Conservation (phyloP, 2,329 filamentous ascomycete species). For the Dryadomyces quercivorus region DNA sequence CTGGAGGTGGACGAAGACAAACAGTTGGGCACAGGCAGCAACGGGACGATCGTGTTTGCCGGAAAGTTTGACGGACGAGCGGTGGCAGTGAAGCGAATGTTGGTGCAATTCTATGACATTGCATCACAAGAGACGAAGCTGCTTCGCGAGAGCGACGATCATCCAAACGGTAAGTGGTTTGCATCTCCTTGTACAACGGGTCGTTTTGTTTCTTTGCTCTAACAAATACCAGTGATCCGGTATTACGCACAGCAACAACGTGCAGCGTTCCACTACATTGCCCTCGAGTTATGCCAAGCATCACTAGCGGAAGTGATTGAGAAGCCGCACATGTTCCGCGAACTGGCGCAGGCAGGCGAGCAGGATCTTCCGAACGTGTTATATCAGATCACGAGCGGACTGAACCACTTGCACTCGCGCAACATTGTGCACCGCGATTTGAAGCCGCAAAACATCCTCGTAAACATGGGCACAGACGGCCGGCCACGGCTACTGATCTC, state of each 20-base stretch:
- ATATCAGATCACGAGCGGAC: slow-evolving; percentile 79
- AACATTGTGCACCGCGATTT: slow-evolving; percentile 95
- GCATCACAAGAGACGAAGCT: slow-evolving; percentile 88
- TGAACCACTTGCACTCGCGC: slow-evolving; percentile 78
- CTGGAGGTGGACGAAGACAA: slow-evolving; percentile 52
- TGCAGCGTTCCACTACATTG: slow-evolving; percentile 88
- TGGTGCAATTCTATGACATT: slow-evolving; percentile 91
- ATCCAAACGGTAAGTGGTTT: slow-evolving; percentile 56
- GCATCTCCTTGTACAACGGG: neutral
- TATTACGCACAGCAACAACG: slow-evolving; percentile 90
- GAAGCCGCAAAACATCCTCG: slow-evolving; percentile 95
- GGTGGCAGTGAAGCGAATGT: slow-evolving; percentile 93
- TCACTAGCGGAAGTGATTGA: slow-evolving; percentile 87
- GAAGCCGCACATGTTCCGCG: slow-evolving; percentile 52
- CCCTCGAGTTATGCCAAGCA: slow-evolving; percentile 83
- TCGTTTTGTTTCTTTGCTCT: neutral
- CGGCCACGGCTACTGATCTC: slow-evolving; percentile 84
- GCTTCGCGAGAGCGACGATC: slow-evolving; percentile 85
- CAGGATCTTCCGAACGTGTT: slow-evolving; percentile 68
- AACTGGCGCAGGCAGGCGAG: slow-evolving; percentile 60
- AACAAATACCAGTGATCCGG: slow-evolving; percentile 57
- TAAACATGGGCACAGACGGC: slow-evolving; percentile 58
- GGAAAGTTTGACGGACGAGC: slow-evolving; percentile 89
- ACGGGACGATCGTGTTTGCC: slow-evolving; percentile 91
- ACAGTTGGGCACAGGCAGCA: slow-evolving; percentile 69